phyloP scores from a whole-genome alignment of 331 rosid species.

The Quercus lobata region DNA sequence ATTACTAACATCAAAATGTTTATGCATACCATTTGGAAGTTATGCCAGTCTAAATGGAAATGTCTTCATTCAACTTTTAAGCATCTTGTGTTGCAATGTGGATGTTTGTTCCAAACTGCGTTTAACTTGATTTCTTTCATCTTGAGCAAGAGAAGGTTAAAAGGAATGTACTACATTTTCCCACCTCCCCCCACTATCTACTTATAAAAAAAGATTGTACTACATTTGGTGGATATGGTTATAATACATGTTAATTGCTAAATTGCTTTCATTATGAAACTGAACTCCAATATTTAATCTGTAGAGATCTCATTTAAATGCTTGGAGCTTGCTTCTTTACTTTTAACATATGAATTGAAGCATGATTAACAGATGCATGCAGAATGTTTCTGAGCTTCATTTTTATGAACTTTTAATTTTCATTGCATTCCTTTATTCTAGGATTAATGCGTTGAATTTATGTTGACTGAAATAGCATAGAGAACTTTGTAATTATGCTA shows the following conservation, averaged over 20 bases:
- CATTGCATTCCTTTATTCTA: background rate
- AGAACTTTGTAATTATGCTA: background rate
- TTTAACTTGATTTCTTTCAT: background rate
- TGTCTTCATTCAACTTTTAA: background rate
- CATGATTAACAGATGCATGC: background rate
- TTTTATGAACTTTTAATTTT: constrained; percentile 2
- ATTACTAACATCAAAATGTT: background rate
- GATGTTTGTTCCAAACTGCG: background rate
- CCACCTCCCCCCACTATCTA: too few species aligned
- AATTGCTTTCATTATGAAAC: background rate
- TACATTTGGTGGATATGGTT: background rate
- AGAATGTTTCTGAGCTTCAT: background rate
- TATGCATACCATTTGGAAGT: background rate
- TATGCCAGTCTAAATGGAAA: background rate
- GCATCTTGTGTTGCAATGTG: background rate
- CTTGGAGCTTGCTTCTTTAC: background rate
- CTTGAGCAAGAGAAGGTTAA: constrained; percentile 15
- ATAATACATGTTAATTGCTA: background rate
- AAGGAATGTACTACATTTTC: background rate
- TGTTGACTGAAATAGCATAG: background rate
- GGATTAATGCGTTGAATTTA: background rate
- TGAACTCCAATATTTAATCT: background rate
- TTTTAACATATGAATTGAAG: background rate
- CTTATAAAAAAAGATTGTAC: background rate
- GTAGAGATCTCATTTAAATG: constrained; percentile 1